Evolutionary conservation across 441 rosid species (phyloP).

Genomic region (Erysimum cheiri): DNA sequence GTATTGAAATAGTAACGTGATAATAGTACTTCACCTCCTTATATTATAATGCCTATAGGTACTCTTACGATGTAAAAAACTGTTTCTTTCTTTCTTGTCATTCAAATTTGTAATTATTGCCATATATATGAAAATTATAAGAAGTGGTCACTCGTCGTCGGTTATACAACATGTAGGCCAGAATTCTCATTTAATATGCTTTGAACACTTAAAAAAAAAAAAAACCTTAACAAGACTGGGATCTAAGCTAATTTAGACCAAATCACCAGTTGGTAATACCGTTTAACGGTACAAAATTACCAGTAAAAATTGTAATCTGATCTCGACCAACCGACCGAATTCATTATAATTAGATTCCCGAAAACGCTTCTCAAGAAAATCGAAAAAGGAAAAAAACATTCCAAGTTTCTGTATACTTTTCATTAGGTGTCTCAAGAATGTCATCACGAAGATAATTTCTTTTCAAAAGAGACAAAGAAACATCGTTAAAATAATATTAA

Average conservation of each 20-base stretch:
- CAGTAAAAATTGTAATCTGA: background rate
- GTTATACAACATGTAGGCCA: constrained; percentile 26
- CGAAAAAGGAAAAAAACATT: constrained; percentile 22
- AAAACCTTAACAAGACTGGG: background rate
- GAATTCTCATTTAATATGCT: constrained; percentile 17
- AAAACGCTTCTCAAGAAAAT: constrained; percentile 38
- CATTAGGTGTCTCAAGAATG: constrained; percentile 13
- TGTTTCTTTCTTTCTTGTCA: constrained; percentile 36
- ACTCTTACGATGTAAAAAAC: constrained; percentile 45
- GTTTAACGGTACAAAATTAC: background rate
- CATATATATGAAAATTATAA: constrained; percentile 18
- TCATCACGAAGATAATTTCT: background rate
- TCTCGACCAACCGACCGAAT: constrained; percentile 39
- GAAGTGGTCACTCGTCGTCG: constrained; percentile 36
- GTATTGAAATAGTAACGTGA: constrained; percentile 43
- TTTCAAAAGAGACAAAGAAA: constrained; percentile 13
- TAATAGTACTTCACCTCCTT: constrained; percentile 39
- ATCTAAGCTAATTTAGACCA: constrained; percentile 9
- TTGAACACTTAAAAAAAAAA: constrained; percentile 4
- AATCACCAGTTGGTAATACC: background rate
- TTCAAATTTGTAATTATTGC: constrained; percentile 40
- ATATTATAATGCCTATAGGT: constrained; percentile 36
- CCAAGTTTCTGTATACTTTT: constrained; percentile 25
- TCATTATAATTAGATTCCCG: constrained; percentile 27
- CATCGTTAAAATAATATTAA: background rate